These are phyloP conservation scores for Pseudogymnoascus sp. DNA, from an alignment of 2,329 filamentous ascomycete genomes.

Conservation along the genomic window DNA sequence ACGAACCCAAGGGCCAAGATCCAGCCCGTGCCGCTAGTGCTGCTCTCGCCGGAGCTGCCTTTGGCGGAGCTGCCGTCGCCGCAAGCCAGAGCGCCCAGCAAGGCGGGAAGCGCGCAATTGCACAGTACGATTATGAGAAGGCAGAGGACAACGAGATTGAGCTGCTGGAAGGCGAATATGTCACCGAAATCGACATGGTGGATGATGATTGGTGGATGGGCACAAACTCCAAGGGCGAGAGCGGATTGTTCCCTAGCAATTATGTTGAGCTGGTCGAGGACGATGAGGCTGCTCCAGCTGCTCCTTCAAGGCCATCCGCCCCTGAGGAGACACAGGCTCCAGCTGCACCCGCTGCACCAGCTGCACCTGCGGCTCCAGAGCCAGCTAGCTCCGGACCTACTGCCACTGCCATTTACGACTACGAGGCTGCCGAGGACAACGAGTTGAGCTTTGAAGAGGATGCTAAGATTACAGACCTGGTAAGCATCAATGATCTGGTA, in stretches of 20 bases:
- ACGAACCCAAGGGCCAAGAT: conserved; percentile 54
- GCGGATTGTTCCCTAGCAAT: conserved; percentile 90
- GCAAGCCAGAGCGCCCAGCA: conserved; percentile 37
- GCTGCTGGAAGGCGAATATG: conserved; percentile 76
- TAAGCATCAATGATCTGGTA: conserved; percentile 38
- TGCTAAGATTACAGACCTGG: conserved; percentile 70
- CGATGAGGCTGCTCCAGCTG: conserved; percentile 35
- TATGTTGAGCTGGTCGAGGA: conserved; percentile 83
- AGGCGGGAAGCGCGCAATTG: conserved; percentile 64
- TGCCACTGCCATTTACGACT: conserved; percentile 86
- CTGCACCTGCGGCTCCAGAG: conserved; percentile 31
- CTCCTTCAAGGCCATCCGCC: conserved; percentile 22
- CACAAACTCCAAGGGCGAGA: conserved; percentile 75
- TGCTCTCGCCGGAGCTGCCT: conserved; percentile 43
- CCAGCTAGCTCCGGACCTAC: conserved; percentile 43
- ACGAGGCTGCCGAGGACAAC: conserved; percentile 95
- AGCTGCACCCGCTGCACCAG: conserved; percentile 29
- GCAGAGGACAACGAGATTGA: conserved; percentile 96
- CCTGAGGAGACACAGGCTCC: conserved; percentile 29
- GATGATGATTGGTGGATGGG: conserved; percentile 99
- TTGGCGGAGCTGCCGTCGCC: conserved; percentile 33
- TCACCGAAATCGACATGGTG: conserved; percentile 93
- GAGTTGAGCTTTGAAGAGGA: conserved; percentile 80
- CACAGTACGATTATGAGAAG: conserved; percentile 95
- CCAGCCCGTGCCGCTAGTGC: conserved; percentile 51